Evolutionary conservation across 2,329 filamentous ascomycete genomes (phyloP).

Genomic region (Beauveria scarabaeidicola): DNA sequence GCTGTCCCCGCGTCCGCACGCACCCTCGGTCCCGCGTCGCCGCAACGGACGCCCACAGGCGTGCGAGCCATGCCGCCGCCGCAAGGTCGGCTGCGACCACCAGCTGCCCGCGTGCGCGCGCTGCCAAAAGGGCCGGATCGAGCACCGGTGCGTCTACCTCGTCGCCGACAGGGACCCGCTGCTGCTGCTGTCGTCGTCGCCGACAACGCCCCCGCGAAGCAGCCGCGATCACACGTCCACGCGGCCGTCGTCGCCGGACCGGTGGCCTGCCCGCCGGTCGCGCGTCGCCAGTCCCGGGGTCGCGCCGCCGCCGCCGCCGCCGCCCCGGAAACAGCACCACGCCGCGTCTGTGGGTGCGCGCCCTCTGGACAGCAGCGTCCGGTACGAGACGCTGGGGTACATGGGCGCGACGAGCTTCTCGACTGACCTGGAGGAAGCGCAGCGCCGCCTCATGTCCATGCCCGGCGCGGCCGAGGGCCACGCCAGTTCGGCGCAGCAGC

Average conservation of each 20-base stretch:
- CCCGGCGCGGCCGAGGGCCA: neutral
- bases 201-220: neutral
- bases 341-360: neutral
- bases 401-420: constrained; percentile 30
- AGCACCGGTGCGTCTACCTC: constrained; percentile 25
- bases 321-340: neutral
- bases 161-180: neutral
- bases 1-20: constrained; percentile 2
- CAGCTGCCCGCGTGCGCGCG: constrained; percentile 25
- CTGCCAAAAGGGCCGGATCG: constrained; percentile 25
- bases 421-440: constrained; percentile 9
- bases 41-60: constrained; percentile 13
- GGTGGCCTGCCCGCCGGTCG: neutral
- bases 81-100: constrained; percentile 32
- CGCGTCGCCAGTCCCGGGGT: neutral
- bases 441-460: constrained; percentile 11
- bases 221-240: constrained; percentile 1
- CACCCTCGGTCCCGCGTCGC: constrained; percentile 4
- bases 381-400: constrained; percentile 22
- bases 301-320: neutral
- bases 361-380: neutral
- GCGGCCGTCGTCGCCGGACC: neutral
- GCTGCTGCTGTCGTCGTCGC: neutral
- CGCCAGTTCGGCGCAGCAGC: neutral
- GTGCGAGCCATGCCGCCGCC: constrained; percentile 27